Conservation (phyloP, 1,139 yeast genomes). For the Scheffersomyces insectosa region DNA sequence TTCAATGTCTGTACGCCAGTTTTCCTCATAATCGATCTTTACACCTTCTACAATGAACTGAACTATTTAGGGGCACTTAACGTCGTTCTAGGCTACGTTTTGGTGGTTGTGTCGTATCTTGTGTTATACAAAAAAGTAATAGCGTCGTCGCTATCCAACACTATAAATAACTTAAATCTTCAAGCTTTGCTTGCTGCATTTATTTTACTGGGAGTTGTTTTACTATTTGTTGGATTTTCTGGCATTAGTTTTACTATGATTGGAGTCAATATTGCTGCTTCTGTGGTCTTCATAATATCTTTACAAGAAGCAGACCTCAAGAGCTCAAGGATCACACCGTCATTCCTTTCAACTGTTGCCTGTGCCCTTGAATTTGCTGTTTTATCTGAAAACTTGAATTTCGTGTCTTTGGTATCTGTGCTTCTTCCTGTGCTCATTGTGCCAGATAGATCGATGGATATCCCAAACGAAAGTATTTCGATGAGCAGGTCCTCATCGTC, state of each 20-base stretch:
- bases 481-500: conserved; percentile 1
- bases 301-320: conserved; percentile 24
- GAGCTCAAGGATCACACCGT: conserved; percentile 17
- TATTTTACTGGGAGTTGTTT: conserved; percentile 3
- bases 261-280: conserved; percentile 25
- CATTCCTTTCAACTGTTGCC: conserved; percentile 16
- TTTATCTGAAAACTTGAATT: conserved; percentile 10
- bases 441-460: conserved; percentile 13
- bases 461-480: conserved; percentile 2
- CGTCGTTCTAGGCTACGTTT: conserved; percentile 18
- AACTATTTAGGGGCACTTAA: conserved; percentile 7
- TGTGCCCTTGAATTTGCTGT: conserved; percentile 22
- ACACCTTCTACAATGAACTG: conserved; percentile 11
- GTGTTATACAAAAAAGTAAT: conserved; percentile 14
- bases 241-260: conserved; percentile 20
- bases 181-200: conserved; percentile 5
- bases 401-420: conserved; percentile 12
- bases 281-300: conserved; percentile 25
- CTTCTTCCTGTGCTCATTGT: conserved; percentile 19
- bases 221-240: conserved; percentile 2
- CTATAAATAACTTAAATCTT: conserved; percentile 4
- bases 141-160: conserved; percentile 8
- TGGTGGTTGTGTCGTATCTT: conserved; percentile 17
- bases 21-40: conserved; percentile 23
- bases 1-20: conserved; percentile 28